These are phyloP conservation scores for Cytospora piceicola DNA, from an alignment of 2,329 filamentous ascomycete genomes.

Conservation along the genomic window DNA sequence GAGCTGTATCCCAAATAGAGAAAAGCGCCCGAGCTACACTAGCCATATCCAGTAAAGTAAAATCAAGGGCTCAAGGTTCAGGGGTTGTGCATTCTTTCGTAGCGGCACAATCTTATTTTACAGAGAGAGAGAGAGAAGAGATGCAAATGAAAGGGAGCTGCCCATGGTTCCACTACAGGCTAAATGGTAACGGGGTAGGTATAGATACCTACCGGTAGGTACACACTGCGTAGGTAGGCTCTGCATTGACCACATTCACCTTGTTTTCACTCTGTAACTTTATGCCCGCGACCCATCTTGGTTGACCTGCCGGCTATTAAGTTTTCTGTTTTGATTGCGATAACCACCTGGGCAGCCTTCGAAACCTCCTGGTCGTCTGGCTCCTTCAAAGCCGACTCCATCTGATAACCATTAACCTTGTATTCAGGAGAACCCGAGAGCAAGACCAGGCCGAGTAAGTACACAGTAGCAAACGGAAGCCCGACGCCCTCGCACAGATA, in stretches of 20 bases:
- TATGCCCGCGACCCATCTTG: conserved; percentile 2
- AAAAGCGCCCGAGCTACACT: not conserved
- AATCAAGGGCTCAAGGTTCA: not conserved
- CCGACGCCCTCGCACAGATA: not conserved
- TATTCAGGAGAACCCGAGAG: not conserved
- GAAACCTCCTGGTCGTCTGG: not conserved
- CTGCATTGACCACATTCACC: conserved; percentile 1
- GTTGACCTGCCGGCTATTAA: not conserved
- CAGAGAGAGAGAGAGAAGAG: not conserved
- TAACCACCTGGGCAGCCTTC: conserved; percentile 3
- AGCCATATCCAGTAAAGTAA: not conserved
- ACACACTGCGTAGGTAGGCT: too few species aligned
- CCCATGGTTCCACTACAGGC: not conserved
- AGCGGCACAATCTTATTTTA: not conserved
- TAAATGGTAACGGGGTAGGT: too few species aligned
- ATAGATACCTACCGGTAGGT: too few species aligned
- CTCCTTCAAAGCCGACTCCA: not conserved
- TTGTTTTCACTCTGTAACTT: conserved; percentile 5
- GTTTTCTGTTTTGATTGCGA: conserved; percentile 24
- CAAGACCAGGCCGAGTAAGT: not conserved
- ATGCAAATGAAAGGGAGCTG: conserved; percentile 4
- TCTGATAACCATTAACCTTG: not conserved
- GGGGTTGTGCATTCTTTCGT: not conserved
- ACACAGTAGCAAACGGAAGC: too few species aligned
- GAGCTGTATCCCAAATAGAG: not conserved